Evolutionary conservation across 163 green algal genomes (phyloP).

Genomic region (Scenedesmus sp.): DNA sequence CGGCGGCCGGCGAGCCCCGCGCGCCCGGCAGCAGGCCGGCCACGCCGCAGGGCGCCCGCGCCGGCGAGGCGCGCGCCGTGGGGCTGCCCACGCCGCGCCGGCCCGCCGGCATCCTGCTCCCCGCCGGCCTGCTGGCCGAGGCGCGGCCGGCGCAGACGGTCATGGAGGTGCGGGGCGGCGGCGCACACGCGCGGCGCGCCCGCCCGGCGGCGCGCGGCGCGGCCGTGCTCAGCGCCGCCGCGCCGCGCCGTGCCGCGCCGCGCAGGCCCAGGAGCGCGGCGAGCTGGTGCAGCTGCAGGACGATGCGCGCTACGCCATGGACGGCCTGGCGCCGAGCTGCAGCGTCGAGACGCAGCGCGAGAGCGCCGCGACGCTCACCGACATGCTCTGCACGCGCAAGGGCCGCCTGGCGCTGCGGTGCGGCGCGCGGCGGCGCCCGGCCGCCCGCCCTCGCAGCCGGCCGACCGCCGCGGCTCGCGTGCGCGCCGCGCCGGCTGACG

Average conservation of each 20-base stretch:
- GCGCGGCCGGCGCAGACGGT: constrained; percentile 30
- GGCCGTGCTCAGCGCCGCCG: no score
- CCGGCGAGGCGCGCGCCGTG: background rate
- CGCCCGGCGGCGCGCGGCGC: no score
- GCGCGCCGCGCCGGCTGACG: no score
- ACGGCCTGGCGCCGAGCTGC: constrained; percentile 42
- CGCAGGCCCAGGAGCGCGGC: constrained; percentile 58
- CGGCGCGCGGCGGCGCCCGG: no score
- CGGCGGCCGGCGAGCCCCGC: background rate
- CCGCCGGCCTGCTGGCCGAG: constrained; percentile 10
- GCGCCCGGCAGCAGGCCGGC: background rate
- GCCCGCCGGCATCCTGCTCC: background rate
- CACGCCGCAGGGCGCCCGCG: background rate
- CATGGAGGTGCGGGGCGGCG: constrained; percentile 31
- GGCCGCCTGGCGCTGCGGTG: constrained; percentile 56
- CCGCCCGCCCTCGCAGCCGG: no score
- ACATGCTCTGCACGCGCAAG: constrained; percentile 46
- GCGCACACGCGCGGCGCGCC: background rate
- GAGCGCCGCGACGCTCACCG: constrained; percentile 37
- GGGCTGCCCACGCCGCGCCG: constrained; percentile 21
- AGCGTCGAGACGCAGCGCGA: constrained; percentile 44
- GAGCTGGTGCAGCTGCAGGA: constrained; percentile 60
- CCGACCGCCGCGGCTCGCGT: no score
- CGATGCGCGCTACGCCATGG: constrained; percentile 60
- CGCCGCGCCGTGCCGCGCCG: no score